Evolutionary conservation across 106 monocot genomes (phyloP).

Genomic region (Platanthera zijinensis): DNA sequence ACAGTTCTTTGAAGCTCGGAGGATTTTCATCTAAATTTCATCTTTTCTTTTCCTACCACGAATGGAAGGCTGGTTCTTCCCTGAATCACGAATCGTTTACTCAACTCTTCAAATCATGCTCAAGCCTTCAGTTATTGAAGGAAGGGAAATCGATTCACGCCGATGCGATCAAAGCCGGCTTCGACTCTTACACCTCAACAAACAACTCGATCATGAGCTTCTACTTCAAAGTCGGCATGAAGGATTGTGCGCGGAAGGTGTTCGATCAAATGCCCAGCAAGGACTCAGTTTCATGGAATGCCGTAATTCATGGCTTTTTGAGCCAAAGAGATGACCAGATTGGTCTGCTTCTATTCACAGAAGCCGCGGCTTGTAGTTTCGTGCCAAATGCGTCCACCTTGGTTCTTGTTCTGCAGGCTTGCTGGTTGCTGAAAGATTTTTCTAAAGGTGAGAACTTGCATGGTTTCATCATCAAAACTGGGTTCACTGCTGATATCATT

Average conservation of each 20-base stretch:
- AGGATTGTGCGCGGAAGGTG: constrained; percentile 22
- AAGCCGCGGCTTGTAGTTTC: constrained; percentile 34
- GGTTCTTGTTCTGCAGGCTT: constrained; percentile 59
- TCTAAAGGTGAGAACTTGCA: constrained; percentile 35
- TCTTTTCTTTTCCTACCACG: constrained; percentile 17
- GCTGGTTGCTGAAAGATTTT: constrained; percentile 43
- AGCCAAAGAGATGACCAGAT: constrained; percentile 10
- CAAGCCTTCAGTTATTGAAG: constrained; percentile 14
- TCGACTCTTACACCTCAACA: constrained; percentile 24
- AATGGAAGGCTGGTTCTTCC: constrained; percentile 6
- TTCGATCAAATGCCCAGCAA: constrained; percentile 36
- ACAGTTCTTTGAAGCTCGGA: not conserved
- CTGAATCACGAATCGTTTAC: constrained; percentile 26
- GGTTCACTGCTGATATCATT: constrained; percentile 21
- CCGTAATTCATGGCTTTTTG: constrained; percentile 51
- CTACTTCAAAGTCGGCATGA: constrained; percentile 49
- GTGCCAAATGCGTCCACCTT: constrained; percentile 49
- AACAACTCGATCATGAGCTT: constrained; percentile 67
- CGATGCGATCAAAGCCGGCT: constrained; percentile 44
- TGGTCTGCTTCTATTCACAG: constrained; percentile 37
- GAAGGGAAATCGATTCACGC: constrained; percentile 46
- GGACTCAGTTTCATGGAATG: constrained; percentile 85
- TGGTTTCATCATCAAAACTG: constrained; percentile 35
- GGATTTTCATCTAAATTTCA: constrained; percentile 5
- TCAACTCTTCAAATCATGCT: constrained; percentile 46